Base-by-base conservation (phyloP, 192 early-diverging fungal species). In the Coemansia sp. region DNA sequence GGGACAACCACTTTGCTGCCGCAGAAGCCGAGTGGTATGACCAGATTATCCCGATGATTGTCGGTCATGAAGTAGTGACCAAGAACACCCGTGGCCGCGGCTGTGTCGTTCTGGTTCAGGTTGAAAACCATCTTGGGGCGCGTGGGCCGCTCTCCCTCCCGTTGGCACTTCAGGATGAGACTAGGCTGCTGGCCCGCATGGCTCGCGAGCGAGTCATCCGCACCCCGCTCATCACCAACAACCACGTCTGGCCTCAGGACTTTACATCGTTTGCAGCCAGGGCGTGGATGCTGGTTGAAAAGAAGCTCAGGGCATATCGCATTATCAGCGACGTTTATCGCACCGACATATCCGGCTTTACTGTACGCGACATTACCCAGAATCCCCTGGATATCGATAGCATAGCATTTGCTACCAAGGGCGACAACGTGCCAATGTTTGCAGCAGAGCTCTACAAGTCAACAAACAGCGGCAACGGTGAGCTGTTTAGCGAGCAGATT, bases 221-320 rank as follows among this genome's bases (percentile, higher is more conserved):
- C 12, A 86, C 89, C 2, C 93, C 93, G 14, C 69, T 95, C n/a
- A 90, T 90, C 52, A 91, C 90, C 18, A 95, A 95, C 67, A 90
- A 95, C 47, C 60, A 62, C 30, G 25, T 14, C 44, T 78, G 68
- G 68, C 74, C 74, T 3, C 44, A 13, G 27, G 62, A 71, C 61
- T 78, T 71, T 61, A 46, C 57, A 14, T 59, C 68, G 34, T 17
- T 64, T 17, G 23, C 68, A 7, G 41, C 64, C 13, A 57, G 61
- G 12, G 30, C 55, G 38, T 70, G 68, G 68, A 48, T 53, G 12
- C 22, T 21, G 12, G 56, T 46, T 22, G 68, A 70, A 23, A 67
- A 64, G 58, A 58, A 57, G 48, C 68, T 78, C 21, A 53, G 61
- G 1, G 45, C 55, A 0, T 71, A 67, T 27, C 64, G 55, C 47